Base-by-base conservation (phyloP, 805 yeast genomes). In the Kluyveromyces siamensis region DNA sequence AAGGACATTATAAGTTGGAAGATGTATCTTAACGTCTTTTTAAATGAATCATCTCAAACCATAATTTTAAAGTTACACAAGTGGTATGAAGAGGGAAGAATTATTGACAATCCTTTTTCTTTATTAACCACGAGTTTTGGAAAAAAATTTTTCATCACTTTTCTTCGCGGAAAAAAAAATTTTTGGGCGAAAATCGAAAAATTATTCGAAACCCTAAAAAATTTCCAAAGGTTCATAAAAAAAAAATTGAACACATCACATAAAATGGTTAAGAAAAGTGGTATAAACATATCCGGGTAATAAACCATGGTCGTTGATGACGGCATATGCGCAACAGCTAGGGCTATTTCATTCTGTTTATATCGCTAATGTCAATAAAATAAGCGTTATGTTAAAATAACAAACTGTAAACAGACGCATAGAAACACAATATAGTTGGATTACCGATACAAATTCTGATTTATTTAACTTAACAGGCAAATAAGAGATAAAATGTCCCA, bases 1-100 rank as follows among this genome's bases (percentile, higher is more conserved):
- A 77, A 83, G 67, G 90, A 80, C 90, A 84, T 84, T 66, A 50
- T 71, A 47, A 25, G 6, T 7, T 19, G 19, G 19, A 19, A 38
- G 40, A 38, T 38, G 6, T 3, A 17, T 30, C 35, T 30, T 30
- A 30, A 10, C 14, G 14, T 5, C 35, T 30, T 8, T 30, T 30
- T 30, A 30, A 37, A 18, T n/a, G 4, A 37, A n/a, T 46, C 21
- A 36, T 33, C 41, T 14, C 27, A 17, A 16, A 37, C 13, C 18
- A 9, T 17, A 5, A 25, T n/a, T n/a, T n/a, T n/a, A n/a, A n/a
- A n/a, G 37, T 17, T 18, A 45, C 18, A 30, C 16, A 16, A 14
- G 35, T 11, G 27, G 25, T 19, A 38, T 1, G 25, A 14, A 38
- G 35, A 38, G 14, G 38, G 38, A 37, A 17, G 36, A 27, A 8